These are phyloP conservation scores for Cytospora mali DNA, from an alignment of 2,329 filamentous ascomycete species.

Conservation along the genomic window DNA sequence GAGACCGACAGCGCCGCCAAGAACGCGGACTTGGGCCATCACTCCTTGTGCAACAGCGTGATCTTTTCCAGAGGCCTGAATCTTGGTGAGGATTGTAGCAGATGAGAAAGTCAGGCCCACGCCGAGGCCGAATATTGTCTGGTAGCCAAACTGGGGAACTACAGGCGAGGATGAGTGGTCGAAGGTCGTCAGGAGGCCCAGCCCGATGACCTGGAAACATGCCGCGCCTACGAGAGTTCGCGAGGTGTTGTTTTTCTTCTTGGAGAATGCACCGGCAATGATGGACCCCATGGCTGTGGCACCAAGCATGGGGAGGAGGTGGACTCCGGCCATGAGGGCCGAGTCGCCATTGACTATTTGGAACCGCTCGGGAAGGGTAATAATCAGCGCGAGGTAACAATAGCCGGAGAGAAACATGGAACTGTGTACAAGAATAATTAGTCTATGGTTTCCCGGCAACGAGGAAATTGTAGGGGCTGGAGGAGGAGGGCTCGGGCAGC, in stretches of 20 bases:
- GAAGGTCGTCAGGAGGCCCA: constrained; percentile 53
- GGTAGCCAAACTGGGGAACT: constrained; percentile 54
- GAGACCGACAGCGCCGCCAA: constrained; percentile 62
- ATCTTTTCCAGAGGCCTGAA: constrained; percentile 52
- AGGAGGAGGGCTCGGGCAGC: not conserved
- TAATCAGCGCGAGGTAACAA: constrained; percentile 59
- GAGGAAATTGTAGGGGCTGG: no score
- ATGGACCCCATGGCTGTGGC: constrained; percentile 60
- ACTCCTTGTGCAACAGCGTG: constrained; percentile 62
- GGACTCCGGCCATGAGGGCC: constrained; percentile 57
- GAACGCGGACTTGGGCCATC: constrained; percentile 60
- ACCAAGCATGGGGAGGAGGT: constrained; percentile 61
- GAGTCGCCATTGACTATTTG: constrained; percentile 60
- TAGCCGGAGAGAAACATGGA: constrained; percentile 61
- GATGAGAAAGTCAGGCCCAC: constrained; percentile 61
- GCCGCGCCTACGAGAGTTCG: constrained; percentile 53
- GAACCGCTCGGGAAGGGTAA: constrained; percentile 61
- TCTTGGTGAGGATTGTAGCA: constrained; percentile 59
- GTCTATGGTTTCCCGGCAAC: not conserved
- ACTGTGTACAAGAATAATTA: constrained; percentile 37
- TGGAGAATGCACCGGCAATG: constrained; percentile 55
- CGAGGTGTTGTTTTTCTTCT: constrained; percentile 56
- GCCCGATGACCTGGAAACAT: constrained; percentile 55
- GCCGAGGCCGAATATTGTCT: constrained; percentile 60
- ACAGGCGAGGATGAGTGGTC: constrained; percentile 36